Base-by-base conservation (phyloP, 352 stramenopile species). In the Globisporangium cylindrosporum region DNA sequence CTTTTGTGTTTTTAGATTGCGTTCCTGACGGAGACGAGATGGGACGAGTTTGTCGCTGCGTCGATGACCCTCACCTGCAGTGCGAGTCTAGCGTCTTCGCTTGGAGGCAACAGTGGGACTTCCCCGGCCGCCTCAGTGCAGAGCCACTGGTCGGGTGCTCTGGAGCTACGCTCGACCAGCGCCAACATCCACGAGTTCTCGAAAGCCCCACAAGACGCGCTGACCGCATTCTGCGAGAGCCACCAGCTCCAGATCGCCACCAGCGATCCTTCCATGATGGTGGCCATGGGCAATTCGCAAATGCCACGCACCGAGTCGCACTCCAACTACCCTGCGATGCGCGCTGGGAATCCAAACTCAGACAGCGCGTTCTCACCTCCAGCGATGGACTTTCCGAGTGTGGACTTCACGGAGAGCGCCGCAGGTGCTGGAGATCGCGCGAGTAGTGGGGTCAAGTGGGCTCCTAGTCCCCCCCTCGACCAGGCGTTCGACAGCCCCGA, bases 1-100 rank as follows among this genome's bases (percentile, higher is more conserved):
- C 46, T 25, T 24, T 41, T n/a, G 4, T 62, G 41, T 69, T n/a
- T 57, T 18, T 67, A 91, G 84, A 76, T 89, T 34, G 78, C 74
- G 29, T 77, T 86, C 54, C 55, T 92, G 41, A 80, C 80, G n/a
- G 83, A 91, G 67, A 91, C 84, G 3, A 61, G 78, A 57, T 92
- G 84, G 84, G 82, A 80, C 4, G 79, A 81, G 18, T 81, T 77
- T 48, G 67, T 92, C 7, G 65, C 68, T 4, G 73, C 78, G 12
- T 82, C 82, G 6, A 38, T 90, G n/a, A 80, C 79, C 6, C 77
- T 91, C 12, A 73, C 54, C n/a, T 51, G 68, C 62, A 22, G 18
- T 18, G 10, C 10, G 36, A 43, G 36, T 4, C 36, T 15, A 43
- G 3, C 1, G 9, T 43, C 36, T 43, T 43, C 36, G 10, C 60